Evolutionary conservation across 768 basidiomycete genomes (phyloP).

Genomic region (Porpolomopsis calyptriformis): DNA sequence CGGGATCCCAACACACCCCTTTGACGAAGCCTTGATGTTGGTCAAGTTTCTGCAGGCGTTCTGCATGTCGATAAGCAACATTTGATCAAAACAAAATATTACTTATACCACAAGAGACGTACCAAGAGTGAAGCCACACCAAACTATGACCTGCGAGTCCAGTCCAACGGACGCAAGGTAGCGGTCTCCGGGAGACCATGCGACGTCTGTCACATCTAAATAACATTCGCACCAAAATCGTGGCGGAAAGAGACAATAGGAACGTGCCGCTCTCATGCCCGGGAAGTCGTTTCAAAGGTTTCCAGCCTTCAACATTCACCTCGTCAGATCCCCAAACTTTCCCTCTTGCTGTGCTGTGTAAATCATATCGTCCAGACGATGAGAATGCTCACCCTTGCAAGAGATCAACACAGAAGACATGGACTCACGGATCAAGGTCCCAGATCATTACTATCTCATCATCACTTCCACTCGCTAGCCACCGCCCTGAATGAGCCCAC

Average conservation of each 20-base stretch:
- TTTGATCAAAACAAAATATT: not conserved
- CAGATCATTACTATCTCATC: constrained; percentile 94
- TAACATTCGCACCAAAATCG: constrained; percentile 1
- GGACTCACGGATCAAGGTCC: constrained; percentile 91
- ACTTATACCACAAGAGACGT: constrained; percentile 17
- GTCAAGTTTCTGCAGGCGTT: constrained; percentile 73
- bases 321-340: constrained; percentile 94
- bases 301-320: constrained; percentile 96
- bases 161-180: constrained; percentile 90
- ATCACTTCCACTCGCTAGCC: constrained; percentile 94
- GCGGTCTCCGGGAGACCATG: constrained; percentile 89
- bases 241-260: not conserved
- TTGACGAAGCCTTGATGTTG: constrained; percentile 95
- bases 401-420: constrained; percentile 7
- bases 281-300: constrained; percentile 79
- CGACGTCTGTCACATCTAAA: constrained; percentile 87
- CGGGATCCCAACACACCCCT: constrained; percentile 98
- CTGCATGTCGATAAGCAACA: constrained; percentile 28
- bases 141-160: constrained; percentile 84
- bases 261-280: constrained; percentile 87
- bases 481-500: constrained; percentile 90
- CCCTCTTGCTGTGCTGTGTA: constrained; percentile 58
- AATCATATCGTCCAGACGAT: constrained; percentile 8
- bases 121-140: constrained; percentile 92
- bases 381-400: constrained; percentile 1